Evolutionary conservation across 441 rosid species (phyloP).

Genomic region (Syzygium malaccense): DNA sequence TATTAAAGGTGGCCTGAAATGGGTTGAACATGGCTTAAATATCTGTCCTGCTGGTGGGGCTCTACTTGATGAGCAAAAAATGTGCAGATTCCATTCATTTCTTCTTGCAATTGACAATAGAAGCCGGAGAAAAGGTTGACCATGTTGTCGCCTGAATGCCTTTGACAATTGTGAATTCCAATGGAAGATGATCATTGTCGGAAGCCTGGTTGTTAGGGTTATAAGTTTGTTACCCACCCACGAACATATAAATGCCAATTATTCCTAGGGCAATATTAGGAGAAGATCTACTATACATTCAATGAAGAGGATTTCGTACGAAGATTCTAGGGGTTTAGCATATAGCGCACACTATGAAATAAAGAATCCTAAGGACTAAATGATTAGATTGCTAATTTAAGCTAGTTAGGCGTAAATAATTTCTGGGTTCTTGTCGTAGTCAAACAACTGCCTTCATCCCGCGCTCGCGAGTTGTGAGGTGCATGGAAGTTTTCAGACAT

Average conservation of each 20-base stretch:
- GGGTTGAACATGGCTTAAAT: background rate
- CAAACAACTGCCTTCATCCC: background rate
- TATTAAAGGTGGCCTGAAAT: background rate
- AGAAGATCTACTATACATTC: background rate
- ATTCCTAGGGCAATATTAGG: rapidly evolving
- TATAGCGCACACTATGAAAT: rapidly evolving
- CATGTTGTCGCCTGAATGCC: background rate
- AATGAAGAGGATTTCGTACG: background rate
- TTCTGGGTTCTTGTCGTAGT: rapidly evolving
- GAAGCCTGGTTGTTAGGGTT: background rate
- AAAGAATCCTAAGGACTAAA: background rate
- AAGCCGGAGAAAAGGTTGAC: background rate
- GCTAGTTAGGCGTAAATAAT: background rate
- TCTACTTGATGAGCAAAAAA: background rate
- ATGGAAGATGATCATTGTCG: background rate
- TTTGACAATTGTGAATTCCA: background rate
- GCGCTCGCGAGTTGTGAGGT: background rate
- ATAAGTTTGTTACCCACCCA: background rate
- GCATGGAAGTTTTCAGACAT: rapidly evolving
- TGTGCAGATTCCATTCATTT: too few relatives aligned
- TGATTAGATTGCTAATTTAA: background rate
- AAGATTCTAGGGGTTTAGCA: background rate
- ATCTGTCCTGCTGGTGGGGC: rapidly evolving
- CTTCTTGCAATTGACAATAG: background rate
- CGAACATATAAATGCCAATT: background rate